Evolutionary conservation across 176 grass and related monocot species (phyloP).

Genomic region (Hordeum marinum): DNA sequence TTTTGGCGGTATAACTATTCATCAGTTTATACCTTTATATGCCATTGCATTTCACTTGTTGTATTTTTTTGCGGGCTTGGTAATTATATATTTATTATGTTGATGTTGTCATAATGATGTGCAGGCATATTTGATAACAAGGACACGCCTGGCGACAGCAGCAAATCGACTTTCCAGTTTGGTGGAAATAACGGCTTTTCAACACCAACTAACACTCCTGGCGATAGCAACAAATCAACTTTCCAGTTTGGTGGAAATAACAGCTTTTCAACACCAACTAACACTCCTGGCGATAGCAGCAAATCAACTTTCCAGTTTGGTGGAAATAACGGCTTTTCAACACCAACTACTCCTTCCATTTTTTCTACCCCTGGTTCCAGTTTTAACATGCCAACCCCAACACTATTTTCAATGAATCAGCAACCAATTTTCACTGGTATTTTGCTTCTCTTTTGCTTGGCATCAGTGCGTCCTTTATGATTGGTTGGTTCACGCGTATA

Average conservation of each 20-base stretch:
- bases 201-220: constrained; percentile 3
- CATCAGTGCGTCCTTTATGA: background rate
- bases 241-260: constrained; percentile 59
- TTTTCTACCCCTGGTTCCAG: constrained; percentile 48
- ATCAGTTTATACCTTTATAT: constrained; percentile 15
- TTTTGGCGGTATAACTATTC: constrained; percentile 34
- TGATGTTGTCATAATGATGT: constrained; percentile 20
- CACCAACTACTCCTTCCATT: constrained; percentile 30
- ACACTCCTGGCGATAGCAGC: constrained; percentile 6
- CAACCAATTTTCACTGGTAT: constrained; percentile 48
- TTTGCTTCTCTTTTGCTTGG: constrained; percentile 7
- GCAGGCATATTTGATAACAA: constrained; percentile 55
- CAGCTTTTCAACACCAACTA: constrained; percentile 35
- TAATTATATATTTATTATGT: constrained; percentile 8
- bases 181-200: constrained; percentile 53
- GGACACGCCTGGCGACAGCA: constrained; percentile 17
- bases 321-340: constrained; percentile 47
- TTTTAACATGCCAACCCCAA: constrained; percentile 38
- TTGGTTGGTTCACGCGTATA: background rate
- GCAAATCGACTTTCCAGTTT: constrained; percentile 49
- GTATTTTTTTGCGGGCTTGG: background rate
- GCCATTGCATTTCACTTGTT: background rate
- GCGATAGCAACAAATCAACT: constrained; percentile 34
- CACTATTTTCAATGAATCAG: constrained; percentile 50
- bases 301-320: constrained; percentile 52